These are phyloP conservation scores for Chlorencoelia australis DNA, from an alignment of 2,329 filamentous ascomycete species.

Conservation along the genomic window DNA sequence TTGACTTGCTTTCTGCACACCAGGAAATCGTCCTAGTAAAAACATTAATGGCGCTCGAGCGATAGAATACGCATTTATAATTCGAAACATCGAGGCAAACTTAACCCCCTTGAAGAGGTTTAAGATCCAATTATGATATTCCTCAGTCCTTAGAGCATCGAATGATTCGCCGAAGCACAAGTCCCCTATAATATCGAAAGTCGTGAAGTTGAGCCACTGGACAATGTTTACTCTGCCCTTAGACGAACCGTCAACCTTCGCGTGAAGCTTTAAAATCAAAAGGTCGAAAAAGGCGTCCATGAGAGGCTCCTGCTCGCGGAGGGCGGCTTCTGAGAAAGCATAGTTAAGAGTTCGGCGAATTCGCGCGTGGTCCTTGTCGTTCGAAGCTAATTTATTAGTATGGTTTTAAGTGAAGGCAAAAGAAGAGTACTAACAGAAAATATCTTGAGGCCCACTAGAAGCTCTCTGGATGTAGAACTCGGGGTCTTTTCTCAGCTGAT, in stretches of 20 bases:
- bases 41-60: too few relatives aligned
- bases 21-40: too few relatives aligned
- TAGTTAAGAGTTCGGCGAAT: constrained; percentile 20
- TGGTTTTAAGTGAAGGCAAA: too few relatives aligned
- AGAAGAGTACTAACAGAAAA: too few relatives aligned
- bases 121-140: not conserved
- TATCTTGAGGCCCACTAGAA: too few relatives aligned
- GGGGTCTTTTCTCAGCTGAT: too few relatives aligned
- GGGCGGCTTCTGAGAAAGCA: constrained; percentile 25
- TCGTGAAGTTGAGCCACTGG: constrained; percentile 8
- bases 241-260: constrained; percentile 1
- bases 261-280: not conserved
- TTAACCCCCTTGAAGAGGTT: too few relatives aligned
- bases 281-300: constrained; percentile 9
- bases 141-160: not conserved
- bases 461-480: too few relatives aligned
- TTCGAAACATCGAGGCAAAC: too few relatives aligned
- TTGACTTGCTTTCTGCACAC: too few relatives aligned
- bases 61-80: too few relatives aligned
- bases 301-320: constrained; percentile 24
- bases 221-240: constrained; percentile 5
- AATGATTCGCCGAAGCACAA: constrained; percentile 11
- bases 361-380: constrained; percentile 21
- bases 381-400: too few relatives aligned
- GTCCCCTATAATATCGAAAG: constrained; percentile 13